Conservation (phyloP, 1,284 basidiomycete genomes). For the Entoloma clypeatum region DNA sequence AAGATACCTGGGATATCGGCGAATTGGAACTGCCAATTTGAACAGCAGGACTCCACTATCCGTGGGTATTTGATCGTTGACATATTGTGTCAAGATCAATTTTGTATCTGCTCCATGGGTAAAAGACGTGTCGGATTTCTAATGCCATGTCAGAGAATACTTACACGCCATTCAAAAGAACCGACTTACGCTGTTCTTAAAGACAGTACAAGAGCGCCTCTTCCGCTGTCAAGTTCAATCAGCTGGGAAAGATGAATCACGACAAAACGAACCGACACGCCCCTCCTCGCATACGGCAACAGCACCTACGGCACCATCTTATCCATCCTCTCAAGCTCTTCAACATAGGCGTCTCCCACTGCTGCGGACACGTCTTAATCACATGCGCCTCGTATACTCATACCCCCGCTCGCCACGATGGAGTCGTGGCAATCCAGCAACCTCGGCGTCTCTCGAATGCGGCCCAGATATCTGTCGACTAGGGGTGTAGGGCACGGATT, state of each 20-base stretch:
- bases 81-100: conserved; percentile 88
- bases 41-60: conserved; percentile 90
- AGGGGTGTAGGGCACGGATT: conserved; percentile 24
- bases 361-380: conserved; percentile 56
- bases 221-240: conserved; percentile 43
- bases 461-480: conserved; percentile 47
- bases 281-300: conserved; percentile 68
- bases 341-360: conserved; percentile 70
- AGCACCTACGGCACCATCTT: conserved; percentile 83
- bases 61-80: conserved; percentile 92
- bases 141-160: conserved; percentile 7
- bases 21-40: conserved; percentile 88
- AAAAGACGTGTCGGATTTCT: conserved; percentile 86
- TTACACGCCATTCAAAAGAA: neutral
- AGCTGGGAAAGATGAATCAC: conserved; percentile 16
- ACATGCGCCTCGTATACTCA: conserved; percentile 75
- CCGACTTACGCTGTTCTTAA: conserved; percentile 69
- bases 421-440: conserved; percentile 83
- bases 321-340: conserved; percentile 62
- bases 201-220: conserved; percentile 70
- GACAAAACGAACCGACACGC: conserved; percentile 45
- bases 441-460: conserved; percentile 70
- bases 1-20: conserved; percentile 75
- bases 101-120: conserved; percentile 94
- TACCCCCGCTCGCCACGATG: conserved; percentile 78